Evolutionary conservation across 352 stramenopile genomes (phyloP).

Genomic region (Pythium apleroticum): DNA sequence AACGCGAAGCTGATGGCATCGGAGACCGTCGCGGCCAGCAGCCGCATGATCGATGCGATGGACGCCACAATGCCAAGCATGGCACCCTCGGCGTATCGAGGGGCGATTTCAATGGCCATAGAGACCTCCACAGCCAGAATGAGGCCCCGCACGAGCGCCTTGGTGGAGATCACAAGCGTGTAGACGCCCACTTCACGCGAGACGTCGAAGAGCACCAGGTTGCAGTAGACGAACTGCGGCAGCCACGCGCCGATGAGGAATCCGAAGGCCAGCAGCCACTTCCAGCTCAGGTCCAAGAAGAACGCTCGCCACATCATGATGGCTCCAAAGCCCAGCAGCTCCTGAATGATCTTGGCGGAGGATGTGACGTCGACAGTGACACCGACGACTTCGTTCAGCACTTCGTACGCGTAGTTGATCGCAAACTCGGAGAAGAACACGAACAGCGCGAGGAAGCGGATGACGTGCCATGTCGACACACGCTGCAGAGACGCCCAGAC

Average conservation of each 20-base stretch:
- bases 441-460: conserved; percentile 61
- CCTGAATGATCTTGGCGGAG: conserved; percentile 45
- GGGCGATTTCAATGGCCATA: conserved; percentile 53
- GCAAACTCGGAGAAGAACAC: conserved; percentile 62
- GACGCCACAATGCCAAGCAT: conserved; percentile 56
- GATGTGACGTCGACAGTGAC: conserved; percentile 43
- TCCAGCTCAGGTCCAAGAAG: conserved; percentile 50
- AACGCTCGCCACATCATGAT: conserved; percentile 48
- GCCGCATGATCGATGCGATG: conserved; percentile 47
- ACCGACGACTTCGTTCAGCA: conserved; percentile 43
- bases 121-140: conserved; percentile 42
- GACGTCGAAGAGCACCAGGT: conserved; percentile 31
- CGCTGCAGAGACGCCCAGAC: conserved; percentile 35
- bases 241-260: conserved; percentile 40
- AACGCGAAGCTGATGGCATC: conserved; percentile 49
- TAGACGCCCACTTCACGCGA: conserved; percentile 37
- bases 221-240: conserved; percentile 41
- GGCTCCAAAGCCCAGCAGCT: conserved; percentile 43
- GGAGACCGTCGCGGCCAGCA: conserved; percentile 44
- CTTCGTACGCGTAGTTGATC: conserved; percentile 44
- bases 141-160: conserved; percentile 38
- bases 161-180: conserved; percentile 37
- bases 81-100: conserved; percentile 49
- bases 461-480: conserved; percentile 40
- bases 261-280: conserved; percentile 24